Percentiles rank a stretch among this genome's conserved stretches.
These are phyloP conservation scores for Cryptococcus sp. DNA, from an alignment of 1,284 basidiomycete species.

Conservation along the genomic window DNA sequence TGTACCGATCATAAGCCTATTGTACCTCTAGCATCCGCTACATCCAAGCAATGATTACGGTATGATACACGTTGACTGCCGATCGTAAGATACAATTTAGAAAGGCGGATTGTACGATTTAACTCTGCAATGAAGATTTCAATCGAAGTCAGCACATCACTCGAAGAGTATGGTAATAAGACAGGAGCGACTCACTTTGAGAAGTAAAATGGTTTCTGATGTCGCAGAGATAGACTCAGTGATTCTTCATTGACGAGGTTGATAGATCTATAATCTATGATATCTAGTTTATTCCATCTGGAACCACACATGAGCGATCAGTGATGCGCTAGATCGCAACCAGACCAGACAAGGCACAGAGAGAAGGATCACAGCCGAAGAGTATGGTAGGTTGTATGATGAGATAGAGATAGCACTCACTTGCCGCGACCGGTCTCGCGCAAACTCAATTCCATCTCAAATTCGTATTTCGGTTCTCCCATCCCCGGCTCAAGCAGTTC, in stretches of 20 bases:
- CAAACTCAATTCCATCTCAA: slow-evolving; percentile 78
- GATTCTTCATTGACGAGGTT: slow-evolving; percentile 74
- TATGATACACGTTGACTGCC: no score
- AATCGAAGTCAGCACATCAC: not conserved
- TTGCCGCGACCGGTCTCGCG: slow-evolving; percentile 75
- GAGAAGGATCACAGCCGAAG: not conserved
- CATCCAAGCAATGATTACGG: no score
- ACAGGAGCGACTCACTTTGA: slow-evolving; percentile 61
- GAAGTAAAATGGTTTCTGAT: slow-evolving; percentile 89
- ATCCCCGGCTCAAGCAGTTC: slow-evolving; percentile 49
- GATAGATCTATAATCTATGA: slow-evolving; percentile 72
- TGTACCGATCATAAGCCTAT: no score
- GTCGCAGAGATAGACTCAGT: slow-evolving; percentile 69
- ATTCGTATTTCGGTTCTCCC: slow-evolving; percentile 65
- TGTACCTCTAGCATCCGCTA: no score
- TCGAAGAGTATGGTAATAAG: not conserved
- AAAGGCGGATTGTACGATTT: slow-evolving; percentile 23
- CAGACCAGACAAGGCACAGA: not conserved
- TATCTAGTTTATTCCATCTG: slow-evolving; percentile 82
- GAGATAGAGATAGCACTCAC: slow-evolving; percentile 27
- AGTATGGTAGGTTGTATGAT: not conserved
- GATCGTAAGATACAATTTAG: slow-evolving; percentile 1
- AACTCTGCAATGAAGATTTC: slow-evolving; percentile 8
- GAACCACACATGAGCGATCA: slow-evolving; percentile 12
- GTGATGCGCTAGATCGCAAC: not conserved